Base-by-base conservation (phyloP, 2,329 filamentous ascomycete genomes). In the Neocucurbitaria cava region DNA sequence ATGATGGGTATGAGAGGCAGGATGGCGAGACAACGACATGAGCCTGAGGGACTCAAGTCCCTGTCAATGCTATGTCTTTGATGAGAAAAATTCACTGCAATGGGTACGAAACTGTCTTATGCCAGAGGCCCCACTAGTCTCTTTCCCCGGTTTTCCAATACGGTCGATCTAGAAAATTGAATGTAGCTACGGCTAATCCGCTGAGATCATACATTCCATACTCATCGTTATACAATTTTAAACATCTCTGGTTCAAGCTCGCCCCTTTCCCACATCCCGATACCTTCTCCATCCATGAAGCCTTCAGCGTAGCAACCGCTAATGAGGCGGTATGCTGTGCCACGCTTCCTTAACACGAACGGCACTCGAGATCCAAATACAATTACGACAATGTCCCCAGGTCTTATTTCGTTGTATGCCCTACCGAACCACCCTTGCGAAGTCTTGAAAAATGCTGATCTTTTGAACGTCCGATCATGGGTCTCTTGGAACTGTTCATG, bases 251-350 rank as follows among this genome's bases (percentile, higher is more conserved):
- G 21, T 23, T 35, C 18, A 21, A 46, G 43, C 1, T 35, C 28
- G 15, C 43, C 43, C 2, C n/a, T 15, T 26, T 10, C 1, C 23
- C 10, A 47, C 45, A 31, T 6, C 17, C 39, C 48, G 15, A 46
- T n/a, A 17, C n/a, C 30, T 26, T 42, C 23, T 3, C 46, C 41
- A 40, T 43, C 23, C 45, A 54, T 54, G 18, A 49, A 35, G 45
- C 46, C 46, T 2, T 42, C 6, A 11, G 43, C 38, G 17, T 49
- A 49, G 23, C 35, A 40, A 33, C 43, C 38, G 36, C 46, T 39
- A 18, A 49, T 17, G 3, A 49, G 18, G 17, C 26, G 46, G 24
- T 49, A 49, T 10, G 17, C 33, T 18, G 31, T 18, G n/a, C 36
- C 36, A 18, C 3, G 7, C 24, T 40, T 39, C n/a, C 33, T 30